Evolutionary conservation across 495 filamentous ascomycete genomes (phyloP), one percentile per base, ranked within the genome.

Genomic region (Tetracladium marchalianum): DNA sequence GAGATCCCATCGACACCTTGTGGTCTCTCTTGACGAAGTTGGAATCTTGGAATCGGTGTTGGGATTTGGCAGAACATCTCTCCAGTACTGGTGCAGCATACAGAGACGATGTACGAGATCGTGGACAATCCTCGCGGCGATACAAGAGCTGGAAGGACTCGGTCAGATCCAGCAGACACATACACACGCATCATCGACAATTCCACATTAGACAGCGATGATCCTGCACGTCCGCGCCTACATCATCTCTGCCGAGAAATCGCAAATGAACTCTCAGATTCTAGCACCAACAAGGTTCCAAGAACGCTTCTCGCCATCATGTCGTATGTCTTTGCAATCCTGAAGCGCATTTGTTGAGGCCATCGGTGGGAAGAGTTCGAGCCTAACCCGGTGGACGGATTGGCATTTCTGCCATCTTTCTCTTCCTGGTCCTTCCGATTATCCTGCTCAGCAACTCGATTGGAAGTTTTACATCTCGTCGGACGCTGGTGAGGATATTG

Each of bases 1-100:
- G 62, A 1, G 62, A 65, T 50, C 60, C 62, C 11, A 58, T 63
- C 41, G 52, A 63, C 40, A 57, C 59, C 5, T 15, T 59, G 18
- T 62, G 58, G 56, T 62, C 51, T 3, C 47, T 65, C 1, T 44
- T 62, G 11, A 16, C 35, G 13, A 65, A 63, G 40, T 15, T 63
- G 11, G 55, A 60, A 27, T 46, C 48, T 10, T 65, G 62, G 60
- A 35, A 44, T 46, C 52, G 41, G n/a, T 60, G 58, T 41, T 42
- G 50, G 13, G 31, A 11, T 17, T 31, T 57, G 39, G 57, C 54
- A 4, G 31, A 46, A 35, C 22, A 27, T 27, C 22, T 27, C 22
- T 27, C 22, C 22, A 27, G 7, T 27, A 27, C 22, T 3, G 22
- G 22, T 27, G 22, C 22, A 27, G 22, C 22, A 27, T 7, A 27